Conservation (phyloP, 2,329 filamentous ascomycete genomes). For the Exophiala xenobiotica region DNA sequence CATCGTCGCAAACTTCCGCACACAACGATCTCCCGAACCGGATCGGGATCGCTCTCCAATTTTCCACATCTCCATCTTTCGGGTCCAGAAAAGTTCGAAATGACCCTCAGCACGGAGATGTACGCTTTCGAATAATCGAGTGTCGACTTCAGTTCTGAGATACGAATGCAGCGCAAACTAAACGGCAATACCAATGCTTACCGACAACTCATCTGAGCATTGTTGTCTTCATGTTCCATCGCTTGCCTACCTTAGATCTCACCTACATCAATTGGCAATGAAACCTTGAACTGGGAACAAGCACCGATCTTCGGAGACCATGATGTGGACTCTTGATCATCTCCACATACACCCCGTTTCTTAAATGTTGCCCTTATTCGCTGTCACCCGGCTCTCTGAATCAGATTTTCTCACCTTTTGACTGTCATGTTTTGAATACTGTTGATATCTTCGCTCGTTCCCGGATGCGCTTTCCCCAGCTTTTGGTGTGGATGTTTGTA, state of each 20-base stretch:
- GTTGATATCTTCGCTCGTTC: not conserved
- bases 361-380: too few species aligned
- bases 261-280: too few species aligned
- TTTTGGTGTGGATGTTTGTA: too few species aligned
- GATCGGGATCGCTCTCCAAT: not conserved
- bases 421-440: not conserved
- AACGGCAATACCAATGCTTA: too few species aligned
- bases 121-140: not conserved
- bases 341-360: not conserved
- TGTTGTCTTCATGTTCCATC: too few species aligned
- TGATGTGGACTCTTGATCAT: not conserved
- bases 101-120: conserved; percentile 2
- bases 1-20: not conserved
- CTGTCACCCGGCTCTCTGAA: too few species aligned
- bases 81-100: not conserved
- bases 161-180: too few species aligned
- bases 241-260: too few species aligned
- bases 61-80: not conserved
- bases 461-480: too few species aligned
- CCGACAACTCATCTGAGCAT: too few species aligned
- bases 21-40: too few species aligned
- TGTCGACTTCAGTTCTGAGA: not conserved
- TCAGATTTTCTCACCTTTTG: too few species aligned
- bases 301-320: not conserved
- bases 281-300: not conserved